Evolutionary conservation across 2,329 filamentous ascomycete genomes (phyloP), one percentile per base, ranked within the genome.

Genomic region (Immersiporthe knoxdaviesiana): DNA sequence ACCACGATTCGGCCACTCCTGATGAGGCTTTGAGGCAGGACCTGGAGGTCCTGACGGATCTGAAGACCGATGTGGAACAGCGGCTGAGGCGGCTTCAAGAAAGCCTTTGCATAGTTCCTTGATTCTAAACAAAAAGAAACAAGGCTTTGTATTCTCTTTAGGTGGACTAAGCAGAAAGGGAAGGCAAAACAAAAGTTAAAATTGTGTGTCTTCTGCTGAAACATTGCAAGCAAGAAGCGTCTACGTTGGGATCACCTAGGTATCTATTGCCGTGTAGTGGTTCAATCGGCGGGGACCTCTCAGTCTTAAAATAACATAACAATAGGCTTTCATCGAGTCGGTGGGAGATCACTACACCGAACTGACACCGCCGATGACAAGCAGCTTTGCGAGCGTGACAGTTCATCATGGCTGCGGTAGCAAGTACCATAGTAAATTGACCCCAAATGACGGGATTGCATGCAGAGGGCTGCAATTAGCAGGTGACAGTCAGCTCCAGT

Each of bases 101-200:
- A 52, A 52, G 50, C 8, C 50, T 52, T 52, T 52, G n/a, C 50
- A 52, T 52, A 52, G 50, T 52, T n/a, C 50, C 50, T 52, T 52
- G n/a, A 52, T 4, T 21, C 16, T 3, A 2, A n/a, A 2, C 8
- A n/a, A 12, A 39, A 47, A 10, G 18, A 8, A 14, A 52, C 14
- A 8, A 21, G n/a, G 16, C 10, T 10, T 52, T 52, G n/a, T 27
- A 24, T 12, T 39, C n/a, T n/a, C n/a, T 12, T 4, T 4, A 52
- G 50, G n/a, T 8, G 50, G 1, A 52, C 50, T 27, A n/a, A 8
- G 50, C 18, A 16, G 5, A 52, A 52, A 16, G 21, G n/a, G 12
- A 52, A 24, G 6, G 37, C 1, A 12, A 52, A n/a, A n/a, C n/a
- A n/a, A n/a, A n/a, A n/a, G n/a, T 27, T 52, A 11, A 16, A 35